These are phyloP conservation scores for Spinacia oleracea DNA, from an alignment of 179 eudicot species.

Conservation along the genomic window DNA sequence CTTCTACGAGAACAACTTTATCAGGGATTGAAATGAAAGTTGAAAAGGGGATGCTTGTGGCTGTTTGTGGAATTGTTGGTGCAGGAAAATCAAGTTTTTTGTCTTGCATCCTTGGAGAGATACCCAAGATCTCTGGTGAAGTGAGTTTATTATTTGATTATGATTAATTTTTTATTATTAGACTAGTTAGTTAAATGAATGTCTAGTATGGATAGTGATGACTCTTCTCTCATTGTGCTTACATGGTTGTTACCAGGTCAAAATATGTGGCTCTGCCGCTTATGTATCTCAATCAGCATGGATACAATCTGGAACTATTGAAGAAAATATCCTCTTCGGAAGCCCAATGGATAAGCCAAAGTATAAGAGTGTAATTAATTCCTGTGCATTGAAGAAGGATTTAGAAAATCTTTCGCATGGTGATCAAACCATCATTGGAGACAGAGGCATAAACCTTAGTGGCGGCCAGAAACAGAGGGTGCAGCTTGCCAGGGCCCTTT, in stretches of 20 bases:
- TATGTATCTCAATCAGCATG: constrained; percentile 99
- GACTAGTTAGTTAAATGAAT: constrained; percentile 15
- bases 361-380: constrained; percentile 75
- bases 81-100: constrained; percentile 95
- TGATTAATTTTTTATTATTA: not conserved
- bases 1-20: constrained; percentile 56
- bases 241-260: constrained; percentile 52
- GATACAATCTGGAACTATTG: constrained; percentile 96
- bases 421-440: constrained; percentile 97
- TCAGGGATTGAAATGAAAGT: constrained; percentile 69
- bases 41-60: constrained; percentile 85
- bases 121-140: constrained; percentile 85
- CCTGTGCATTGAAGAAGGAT: constrained; percentile 90
- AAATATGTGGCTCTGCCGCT: constrained; percentile 86
- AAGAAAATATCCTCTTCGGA: constrained; percentile 91
- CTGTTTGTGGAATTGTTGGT: constrained; percentile 92
- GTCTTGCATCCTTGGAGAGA: constrained; percentile 95
- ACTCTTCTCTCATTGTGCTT: constrained; percentile 17
- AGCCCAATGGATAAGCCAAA: constrained; percentile 90
- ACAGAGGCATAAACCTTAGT: constrained; percentile 95
- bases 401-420: constrained; percentile 89
- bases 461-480: constrained; percentile 99
- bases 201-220: constrained; percentile 2
- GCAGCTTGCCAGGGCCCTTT: constrained; percentile 97
- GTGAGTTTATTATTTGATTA: constrained; percentile 50